Evolutionary conservation across 1,284 basidiomycete genomes (phyloP).

Genomic region (Ganoderma lucidum): DNA sequence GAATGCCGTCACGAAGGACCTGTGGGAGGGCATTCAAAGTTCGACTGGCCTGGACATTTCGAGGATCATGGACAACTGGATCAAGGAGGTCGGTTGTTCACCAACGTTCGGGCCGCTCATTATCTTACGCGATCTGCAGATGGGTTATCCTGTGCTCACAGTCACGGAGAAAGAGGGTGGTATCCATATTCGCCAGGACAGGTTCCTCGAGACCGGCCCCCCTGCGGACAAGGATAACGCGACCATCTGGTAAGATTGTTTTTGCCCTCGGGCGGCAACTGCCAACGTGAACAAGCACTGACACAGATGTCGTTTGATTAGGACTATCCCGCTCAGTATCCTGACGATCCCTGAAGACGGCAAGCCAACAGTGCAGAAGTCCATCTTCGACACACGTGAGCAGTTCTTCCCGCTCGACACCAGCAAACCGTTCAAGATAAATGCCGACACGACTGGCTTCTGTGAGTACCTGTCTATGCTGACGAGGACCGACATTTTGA

Average conservation of each 20-base stretch:
- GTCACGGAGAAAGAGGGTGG: constrained; percentile 81
- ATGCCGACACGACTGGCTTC: constrained; percentile 89
- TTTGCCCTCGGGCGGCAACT: neutral
- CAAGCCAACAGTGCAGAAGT: constrained; percentile 64
- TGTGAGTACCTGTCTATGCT: constrained; percentile 59
- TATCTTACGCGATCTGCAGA: constrained; percentile 46
- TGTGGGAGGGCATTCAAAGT: constrained; percentile 89
- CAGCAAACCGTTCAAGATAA: constrained; percentile 84
- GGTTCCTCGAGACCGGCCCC: constrained; percentile 90
- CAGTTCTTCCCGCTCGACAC: constrained; percentile 74
- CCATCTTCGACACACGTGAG: constrained; percentile 71
- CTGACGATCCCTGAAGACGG: constrained; percentile 70
- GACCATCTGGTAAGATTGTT: constrained; percentile 76
- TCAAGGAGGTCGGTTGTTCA: constrained; percentile 69
- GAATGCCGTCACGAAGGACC: constrained; percentile 87
- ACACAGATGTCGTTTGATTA: constrained; percentile 35
- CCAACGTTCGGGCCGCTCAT: neutral
- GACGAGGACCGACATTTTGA: neutral
- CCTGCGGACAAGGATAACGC: constrained; percentile 86
- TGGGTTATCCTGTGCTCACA: constrained; percentile 90
- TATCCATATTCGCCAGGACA: constrained; percentile 86
- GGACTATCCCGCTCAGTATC: constrained; percentile 85
- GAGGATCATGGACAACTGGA: constrained; percentile 93
- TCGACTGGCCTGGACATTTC: constrained; percentile 84
- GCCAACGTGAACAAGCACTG: too few species aligned